These are phyloP conservation scores for Suillus lakei DNA, from an alignment of 768 basidiomycete genomes.

Conservation along the genomic window DNA sequence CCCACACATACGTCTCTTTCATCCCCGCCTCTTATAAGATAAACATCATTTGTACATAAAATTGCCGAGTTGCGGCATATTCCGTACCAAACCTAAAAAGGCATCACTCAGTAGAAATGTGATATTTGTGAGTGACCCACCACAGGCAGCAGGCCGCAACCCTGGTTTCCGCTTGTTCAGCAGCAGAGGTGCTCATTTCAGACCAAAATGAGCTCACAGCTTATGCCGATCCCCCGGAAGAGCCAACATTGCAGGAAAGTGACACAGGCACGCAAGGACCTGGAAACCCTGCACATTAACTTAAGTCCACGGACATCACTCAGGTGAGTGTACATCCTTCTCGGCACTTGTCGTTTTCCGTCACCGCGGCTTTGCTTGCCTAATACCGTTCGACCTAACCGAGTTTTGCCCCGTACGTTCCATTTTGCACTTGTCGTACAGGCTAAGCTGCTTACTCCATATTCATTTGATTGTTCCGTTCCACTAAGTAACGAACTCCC, in stretches of 20 bases:
- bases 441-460: slow-evolving; percentile 26
- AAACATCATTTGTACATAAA: slow-evolving; percentile 28
- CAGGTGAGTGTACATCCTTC: slow-evolving; percentile 32
- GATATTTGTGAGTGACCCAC: slow-evolving; percentile 16
- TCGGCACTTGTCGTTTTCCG: slow-evolving; percentile 39
- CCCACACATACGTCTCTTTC: slow-evolving; percentile 2
- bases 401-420: slow-evolving; percentile 33
- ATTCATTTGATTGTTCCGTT: slow-evolving; percentile 28
- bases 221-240: slow-evolving; percentile 32
- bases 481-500: slow-evolving; percentile 19
- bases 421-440: slow-evolving; percentile 31
- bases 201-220: slow-evolving; percentile 25
- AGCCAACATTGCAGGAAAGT: slow-evolving; percentile 24
- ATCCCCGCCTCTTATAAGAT: slow-evolving; percentile 16
- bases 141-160: slow-evolving; percentile 13
- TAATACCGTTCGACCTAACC: slow-evolving; percentile 32
- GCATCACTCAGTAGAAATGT: slow-evolving; percentile 22
- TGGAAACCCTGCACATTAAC: slow-evolving; percentile 42
- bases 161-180: slow-evolving; percentile 4
- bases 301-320: slow-evolving; percentile 45
- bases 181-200: slow-evolving; percentile 16
- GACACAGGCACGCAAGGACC: slow-evolving; percentile 40
- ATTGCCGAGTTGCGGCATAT: slow-evolving; percentile 34
- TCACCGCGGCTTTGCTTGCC: slow-evolving; percentile 43
- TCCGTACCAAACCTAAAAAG: slow-evolving; percentile 27